Evolutionary conservation across 495 filamentous ascomycete species (phyloP), one percentile per base, ranked within the genome.

Genomic region (Oidiodendron maius): DNA sequence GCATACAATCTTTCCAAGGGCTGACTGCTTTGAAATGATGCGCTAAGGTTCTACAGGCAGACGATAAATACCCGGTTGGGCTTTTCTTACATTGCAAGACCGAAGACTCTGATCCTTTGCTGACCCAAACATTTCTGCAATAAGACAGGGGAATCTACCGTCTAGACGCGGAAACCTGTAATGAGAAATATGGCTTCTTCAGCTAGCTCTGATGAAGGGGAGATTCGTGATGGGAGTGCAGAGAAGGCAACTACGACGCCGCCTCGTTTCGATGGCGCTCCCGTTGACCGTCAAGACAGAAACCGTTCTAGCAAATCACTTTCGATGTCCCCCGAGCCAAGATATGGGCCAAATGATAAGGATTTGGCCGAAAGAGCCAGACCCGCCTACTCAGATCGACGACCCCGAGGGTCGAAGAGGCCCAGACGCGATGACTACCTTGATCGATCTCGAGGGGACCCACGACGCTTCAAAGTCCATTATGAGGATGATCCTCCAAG

Each of bases 161-260:
- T 30, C 26, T 30, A 12, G 12, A 12, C 58, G 53, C 40, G 47
- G 57, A 50, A 46, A 28, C 15, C 28, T 23, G 45, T 40, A 26
- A 38, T 46, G 43, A 11, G 49, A 44, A 59, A 44, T 15, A 62
- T 62, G 61, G 71, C 72, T 63, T 74, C 76, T 53, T 55, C 59
- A 62, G 66, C 67, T 55, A 79, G 74, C 64, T 78, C 77, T 61
- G 79, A 81, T 71, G 86, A 95, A 72, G 90, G 90, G 68, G 90
- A 95, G 78, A 90, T 95, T 85, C 71, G 88, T 86, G 70, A 79
- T 80, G 58, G 58, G 68, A 75, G 70, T 68, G 75, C 70, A 72
- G 81, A 81, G 73, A 81, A 80, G 80, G 81, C 78, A 83, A 81
- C 70, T 80, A 77, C 72, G 75, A 57, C 53, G 67, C 55, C 50